Percentiles rank a stretch among this genome's conserved stretches.
Evolutionary conservation across 106 monocot species (phyloP).

Genomic region (Dioscorea alata): DNA sequence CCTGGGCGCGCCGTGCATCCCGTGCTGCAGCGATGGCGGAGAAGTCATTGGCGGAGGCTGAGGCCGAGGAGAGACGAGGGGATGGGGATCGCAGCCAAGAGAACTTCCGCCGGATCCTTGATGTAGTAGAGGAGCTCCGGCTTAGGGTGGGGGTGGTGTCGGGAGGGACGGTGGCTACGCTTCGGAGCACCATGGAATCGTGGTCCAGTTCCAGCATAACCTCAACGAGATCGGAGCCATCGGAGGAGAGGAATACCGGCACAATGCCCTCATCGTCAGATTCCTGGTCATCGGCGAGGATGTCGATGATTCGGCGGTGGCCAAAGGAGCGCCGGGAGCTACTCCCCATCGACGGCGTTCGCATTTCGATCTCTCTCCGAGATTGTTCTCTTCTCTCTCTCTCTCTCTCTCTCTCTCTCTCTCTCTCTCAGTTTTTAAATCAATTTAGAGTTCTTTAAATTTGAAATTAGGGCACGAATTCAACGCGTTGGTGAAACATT

Average conservation of each 20-base stretch:
- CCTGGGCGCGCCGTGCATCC: slow-evolving; percentile 44
- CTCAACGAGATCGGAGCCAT: slow-evolving; percentile 59
- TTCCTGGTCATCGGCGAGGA: slow-evolving; percentile 35
- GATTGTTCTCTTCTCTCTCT: neutral
- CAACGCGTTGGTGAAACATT: slow-evolving; percentile 11
- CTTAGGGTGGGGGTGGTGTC: slow-evolving; percentile 26
- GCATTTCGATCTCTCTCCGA: slow-evolving; percentile 6
- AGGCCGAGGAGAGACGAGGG: neutral
- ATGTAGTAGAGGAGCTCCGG: slow-evolving; percentile 63
- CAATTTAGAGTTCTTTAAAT: slow-evolving; percentile 15
- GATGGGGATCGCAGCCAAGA: slow-evolving; percentile 54
- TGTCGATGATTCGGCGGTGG: slow-evolving; percentile 52
- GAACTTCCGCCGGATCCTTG: slow-evolving; percentile 63
- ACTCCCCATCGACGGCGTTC: slow-evolving; percentile 28
- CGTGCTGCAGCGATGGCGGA: slow-evolving; percentile 28
- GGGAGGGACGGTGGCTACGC: slow-evolving; percentile 38
- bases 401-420: slow-evolving; percentile 5
- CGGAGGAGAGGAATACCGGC: slow-evolving; percentile 31
- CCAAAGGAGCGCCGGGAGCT: slow-evolving; percentile 16
- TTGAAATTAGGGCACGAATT: neutral
- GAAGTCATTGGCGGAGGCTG: neutral
- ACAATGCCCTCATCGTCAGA: slow-evolving; percentile 29
- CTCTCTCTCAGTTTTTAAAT: slow-evolving; percentile 6
- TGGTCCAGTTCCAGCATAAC: slow-evolving; percentile 75
- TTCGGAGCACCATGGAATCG: slow-evolving; percentile 58